These are phyloP conservation scores for Colletotrichum sp. DNA, from an alignment of 2,329 filamentous ascomycete species.

Conservation along the genomic window DNA sequence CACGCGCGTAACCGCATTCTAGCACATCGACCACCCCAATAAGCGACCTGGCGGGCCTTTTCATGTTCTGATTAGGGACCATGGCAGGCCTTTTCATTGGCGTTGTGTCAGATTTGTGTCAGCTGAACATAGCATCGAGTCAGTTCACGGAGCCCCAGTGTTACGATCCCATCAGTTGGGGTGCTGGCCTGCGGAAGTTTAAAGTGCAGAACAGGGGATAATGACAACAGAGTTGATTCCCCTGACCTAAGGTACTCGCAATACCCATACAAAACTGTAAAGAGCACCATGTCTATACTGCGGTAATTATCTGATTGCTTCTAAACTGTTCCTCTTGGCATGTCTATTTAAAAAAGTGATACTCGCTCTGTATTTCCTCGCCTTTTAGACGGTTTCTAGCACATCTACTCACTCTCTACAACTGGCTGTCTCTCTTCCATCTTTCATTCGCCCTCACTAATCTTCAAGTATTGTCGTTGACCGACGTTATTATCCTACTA, in stretches of 20 bases:
- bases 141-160: not conserved
- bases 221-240: not conserved
- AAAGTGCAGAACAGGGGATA: not conserved
- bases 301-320: not conserved
- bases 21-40: not conserved
- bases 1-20: not conserved
- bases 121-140: not conserved
- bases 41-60: not conserved
- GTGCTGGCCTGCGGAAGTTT: not conserved
- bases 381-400: fast-evolving
- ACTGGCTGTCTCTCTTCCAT: not conserved
- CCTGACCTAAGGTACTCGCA: too few relatives aligned
- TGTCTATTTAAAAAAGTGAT: not conserved
- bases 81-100: not conserved
- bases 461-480: not conserved
- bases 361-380: not conserved
- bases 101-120: not conserved
- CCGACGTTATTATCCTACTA: not conserved
- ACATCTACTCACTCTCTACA: not conserved
- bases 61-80: too few relatives aligned
- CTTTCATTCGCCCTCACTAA: not conserved
- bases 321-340: not conserved
- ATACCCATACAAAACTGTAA: too few relatives aligned
- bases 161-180: not conserved
- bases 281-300: not conserved